Conservation (phyloP, 768 basidiomycete species). For the Cystofilobasidium bisporidii region DNA sequence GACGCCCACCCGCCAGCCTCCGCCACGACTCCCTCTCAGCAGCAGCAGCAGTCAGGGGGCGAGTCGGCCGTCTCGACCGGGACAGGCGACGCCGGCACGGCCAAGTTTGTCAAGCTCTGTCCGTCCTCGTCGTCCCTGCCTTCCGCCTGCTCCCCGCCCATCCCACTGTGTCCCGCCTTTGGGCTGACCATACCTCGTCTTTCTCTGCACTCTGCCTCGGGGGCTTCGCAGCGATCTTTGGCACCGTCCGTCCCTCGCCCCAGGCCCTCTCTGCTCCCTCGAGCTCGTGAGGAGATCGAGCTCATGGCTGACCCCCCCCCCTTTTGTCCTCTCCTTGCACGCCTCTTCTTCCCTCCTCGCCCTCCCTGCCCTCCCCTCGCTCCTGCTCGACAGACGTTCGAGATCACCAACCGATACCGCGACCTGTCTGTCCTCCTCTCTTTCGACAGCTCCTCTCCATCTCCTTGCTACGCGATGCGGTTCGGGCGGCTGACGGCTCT, state of each 20-base stretch:
- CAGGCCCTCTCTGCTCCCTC: neutral
- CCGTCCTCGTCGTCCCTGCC: neutral
- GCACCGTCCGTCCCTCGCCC: neutral
- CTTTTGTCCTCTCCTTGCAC: too few species aligned
- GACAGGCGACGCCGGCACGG: neutral
- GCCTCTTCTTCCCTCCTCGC: neutral
- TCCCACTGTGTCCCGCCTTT: too few species aligned
- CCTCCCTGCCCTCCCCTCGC: neutral
- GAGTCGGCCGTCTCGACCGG: neutral
- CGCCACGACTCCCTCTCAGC: neutral
- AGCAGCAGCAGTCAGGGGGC: neutral
- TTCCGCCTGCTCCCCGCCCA: neutral
- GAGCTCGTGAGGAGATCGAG: too few species aligned
- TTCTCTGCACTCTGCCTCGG: neutral
- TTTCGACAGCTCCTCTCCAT: neutral
- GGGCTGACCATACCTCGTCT: too few species aligned
- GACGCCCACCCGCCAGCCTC: too few species aligned
- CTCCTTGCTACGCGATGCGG: too few species aligned
- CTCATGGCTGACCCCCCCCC: too few species aligned
- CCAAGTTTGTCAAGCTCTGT: conserved; percentile 13
- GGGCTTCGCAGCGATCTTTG: conserved; percentile 8
- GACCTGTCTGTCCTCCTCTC: neutral
- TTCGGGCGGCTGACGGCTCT: neutral
- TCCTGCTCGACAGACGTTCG: neutral
- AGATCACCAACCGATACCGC: neutral